Base-by-base conservation (phyloP, 2,329 filamentous ascomycete species). In the Colletotrichum scovillei region DNA sequence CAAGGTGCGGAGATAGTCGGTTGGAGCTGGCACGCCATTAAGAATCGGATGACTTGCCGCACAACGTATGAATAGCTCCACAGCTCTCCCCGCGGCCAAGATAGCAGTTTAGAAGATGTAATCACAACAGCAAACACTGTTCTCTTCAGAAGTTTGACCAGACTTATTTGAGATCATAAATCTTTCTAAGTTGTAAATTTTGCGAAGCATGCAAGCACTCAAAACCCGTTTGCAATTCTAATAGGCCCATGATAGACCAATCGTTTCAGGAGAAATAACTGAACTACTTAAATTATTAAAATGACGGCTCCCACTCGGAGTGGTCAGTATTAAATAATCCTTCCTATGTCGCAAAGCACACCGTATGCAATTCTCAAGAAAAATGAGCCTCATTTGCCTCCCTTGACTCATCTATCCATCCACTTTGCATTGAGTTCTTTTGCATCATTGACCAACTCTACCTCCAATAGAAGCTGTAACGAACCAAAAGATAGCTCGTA, bases 401-500 rank as follows among this genome's bases (percentile, higher is more conserved):
- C 26, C 14, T 24, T 69, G 32, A 77, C 77, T 75, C 77, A 77
- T 11, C 74, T 70, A 11, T 74, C 77, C 77, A 79, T 78, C 75
- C 77, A 79, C 30, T 73, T 72, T 52, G 76, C 69, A 12, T 77
- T 77, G 26, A 77, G 24, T 22, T 66, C 57, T 68, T 78, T 78
- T 14, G 77, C 78, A 74, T 78, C 76, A 32, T 78, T 69, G 11
- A 77, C 71, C 28, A 78, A 67, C 4, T 76, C 77, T 12, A 78
- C 38, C 24, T 76, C 76, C 5, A 76, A 73, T 12, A 82, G 74
- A 46, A 82, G 64, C 72, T 82, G 80, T 5, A 81, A 71, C 5
- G 75, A 74, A 9, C 81, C 14, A 56, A 26, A 9, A 55, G 24
- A 12, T 26, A 24, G 22, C 4, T 26, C 12, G 12, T 16, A 16